Conservation (phyloP, 164 flowering plant species). For the Santalum album region DNA sequence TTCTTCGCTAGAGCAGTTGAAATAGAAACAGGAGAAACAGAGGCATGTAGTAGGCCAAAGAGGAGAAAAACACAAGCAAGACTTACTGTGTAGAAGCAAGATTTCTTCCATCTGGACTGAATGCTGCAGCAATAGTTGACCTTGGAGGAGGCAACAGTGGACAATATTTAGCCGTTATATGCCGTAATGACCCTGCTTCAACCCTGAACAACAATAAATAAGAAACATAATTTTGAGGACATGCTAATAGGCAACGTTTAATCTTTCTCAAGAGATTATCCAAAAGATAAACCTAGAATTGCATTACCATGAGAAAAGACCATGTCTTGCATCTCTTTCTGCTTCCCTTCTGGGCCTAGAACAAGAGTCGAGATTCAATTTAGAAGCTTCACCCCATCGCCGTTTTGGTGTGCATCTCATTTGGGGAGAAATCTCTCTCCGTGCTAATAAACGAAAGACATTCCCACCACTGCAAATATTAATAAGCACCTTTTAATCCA, state of each 20-base stretch:
- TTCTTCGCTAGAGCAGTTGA: no score
- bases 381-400: constrained; percentile 45
- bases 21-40: no score
- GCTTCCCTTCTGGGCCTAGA: constrained; percentile 24
- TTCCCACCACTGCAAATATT: constrained; percentile 47
- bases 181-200: constrained; percentile 73
- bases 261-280: background rate
- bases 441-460: constrained; percentile 53
- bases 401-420: constrained; percentile 37
- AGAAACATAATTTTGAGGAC: no score
- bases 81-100: constrained; percentile 97
- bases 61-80: background rate
- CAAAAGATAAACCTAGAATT: background rate
- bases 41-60: no score
- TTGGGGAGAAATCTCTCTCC: constrained; percentile 62
- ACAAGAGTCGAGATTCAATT: constrained; percentile 13
- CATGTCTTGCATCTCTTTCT: constrained; percentile 44
- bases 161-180: constrained; percentile 81
- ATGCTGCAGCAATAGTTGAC: constrained; percentile 97
- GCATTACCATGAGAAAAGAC: constrained; percentile 65
- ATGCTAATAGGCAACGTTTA: no score
- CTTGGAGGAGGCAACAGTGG: constrained; percentile 85
- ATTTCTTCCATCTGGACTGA: constrained; percentile 83
- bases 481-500: no score
- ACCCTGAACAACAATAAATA: constrained; percentile 42